Evolutionary conservation across 2,329 filamentous ascomycete genomes (phyloP), one percentile per base, ranked within the genome.

Genomic region (Hypoxylon sp.): DNA sequence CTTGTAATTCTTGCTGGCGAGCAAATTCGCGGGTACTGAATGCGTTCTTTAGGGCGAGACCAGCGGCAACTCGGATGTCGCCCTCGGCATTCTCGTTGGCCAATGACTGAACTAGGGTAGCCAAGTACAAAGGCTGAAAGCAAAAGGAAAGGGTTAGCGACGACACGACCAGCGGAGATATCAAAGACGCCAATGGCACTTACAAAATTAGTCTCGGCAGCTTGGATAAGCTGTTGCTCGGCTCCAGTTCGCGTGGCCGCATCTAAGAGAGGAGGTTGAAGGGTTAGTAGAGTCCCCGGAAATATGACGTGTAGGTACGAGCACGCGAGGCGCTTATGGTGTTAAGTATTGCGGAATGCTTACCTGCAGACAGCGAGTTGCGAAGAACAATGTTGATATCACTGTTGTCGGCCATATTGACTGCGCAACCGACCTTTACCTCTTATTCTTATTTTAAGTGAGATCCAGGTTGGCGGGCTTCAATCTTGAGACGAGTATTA

Each of bases 371-470:
- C 84, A 98, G 90, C 82, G 96, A 98, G 86, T 94, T 95, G 84
- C 93, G 90, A 86, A 99, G 92, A 86, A 99, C 95, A 85, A 94
- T 91, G 86, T 95, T 97, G 86, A 98, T 97, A 86, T 98, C 93
- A 92, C 80, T 76, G 78, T 77, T 94, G 85, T 85, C 87, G 82
- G 86, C 87, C 87, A 89, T 93, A 82, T 79, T 85, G 80, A 79
- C 76, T 77, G 78, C 76, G 72, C 68, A 53, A 61, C 70, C 60
- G 67, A 65, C 68, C 65, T 34, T 63, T 55, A 59, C 49, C 43
- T 19, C 7, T 11, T 41, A 48, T 52, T 50, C 10, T 66, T 58
- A 14, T 52, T 63, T 61, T 32, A 58, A 23, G 53, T 59, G 45
- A 41, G 43, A 65, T 69, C 67, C 69, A 73, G 69, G 41, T 45